Conservation (phyloP, 306 rosid species). For the Crataegus laevigata region DNA sequence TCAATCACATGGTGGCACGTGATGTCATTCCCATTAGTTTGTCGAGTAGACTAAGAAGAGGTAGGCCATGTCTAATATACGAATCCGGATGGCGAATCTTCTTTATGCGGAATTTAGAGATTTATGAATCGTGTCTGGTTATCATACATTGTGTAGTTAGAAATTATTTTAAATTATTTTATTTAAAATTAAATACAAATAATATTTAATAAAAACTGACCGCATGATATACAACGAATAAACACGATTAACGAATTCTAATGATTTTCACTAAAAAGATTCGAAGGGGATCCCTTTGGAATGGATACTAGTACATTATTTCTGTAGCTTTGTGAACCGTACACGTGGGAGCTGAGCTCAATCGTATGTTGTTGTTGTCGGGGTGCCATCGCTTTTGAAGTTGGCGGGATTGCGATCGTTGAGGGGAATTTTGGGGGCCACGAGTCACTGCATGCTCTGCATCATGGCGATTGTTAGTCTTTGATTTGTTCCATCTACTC, state of each 20-base stretch:
- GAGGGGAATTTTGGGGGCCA: no score
- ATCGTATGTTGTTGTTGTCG: not conserved
- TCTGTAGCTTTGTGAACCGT: not conserved
- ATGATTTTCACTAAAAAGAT: fast-evolving
- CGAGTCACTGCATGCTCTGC: no score
- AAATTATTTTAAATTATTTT: no score
- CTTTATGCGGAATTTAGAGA: fast-evolving
- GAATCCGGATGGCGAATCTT: no score
- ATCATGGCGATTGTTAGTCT: no score
- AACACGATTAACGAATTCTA: fast-evolving
- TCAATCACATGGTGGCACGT: not conserved
- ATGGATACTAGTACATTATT: no score
- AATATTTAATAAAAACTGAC: fast-evolving
- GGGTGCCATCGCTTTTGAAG: not conserved
- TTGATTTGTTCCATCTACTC: no score
- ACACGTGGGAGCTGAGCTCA: not conserved
- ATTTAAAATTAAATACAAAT: no score
- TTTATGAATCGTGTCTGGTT: fast-evolving
- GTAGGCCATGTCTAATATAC: no score
- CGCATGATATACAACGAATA: fast-evolving
- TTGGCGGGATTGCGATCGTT: not conserved
- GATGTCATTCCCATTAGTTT: not conserved
- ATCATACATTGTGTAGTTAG: fast-evolving
- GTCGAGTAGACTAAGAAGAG: no score
- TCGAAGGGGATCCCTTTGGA: no score